Evolutionary conservation across 2,329 filamentous ascomycete species (phyloP).

Genomic region (Talaromyces sp.): DNA sequence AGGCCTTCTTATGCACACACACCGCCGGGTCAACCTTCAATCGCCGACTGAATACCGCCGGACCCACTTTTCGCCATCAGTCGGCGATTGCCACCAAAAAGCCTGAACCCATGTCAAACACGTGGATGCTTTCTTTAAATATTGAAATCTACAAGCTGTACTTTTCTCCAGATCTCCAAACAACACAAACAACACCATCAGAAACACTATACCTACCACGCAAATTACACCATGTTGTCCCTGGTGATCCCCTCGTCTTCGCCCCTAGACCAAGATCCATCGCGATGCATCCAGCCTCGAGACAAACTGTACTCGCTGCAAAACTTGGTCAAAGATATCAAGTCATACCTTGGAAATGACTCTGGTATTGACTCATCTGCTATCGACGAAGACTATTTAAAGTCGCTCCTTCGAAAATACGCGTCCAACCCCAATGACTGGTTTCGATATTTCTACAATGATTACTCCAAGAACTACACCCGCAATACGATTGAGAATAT

Average conservation of each 20-base stretch:
- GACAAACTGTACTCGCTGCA: neutral
- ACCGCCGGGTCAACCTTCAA: neutral
- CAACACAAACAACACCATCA: neutral
- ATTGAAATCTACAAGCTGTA: neutral
- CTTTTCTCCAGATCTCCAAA: neutral
- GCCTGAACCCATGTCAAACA: neutral
- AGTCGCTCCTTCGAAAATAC: slow-evolving; percentile 70
- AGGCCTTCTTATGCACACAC: neutral
- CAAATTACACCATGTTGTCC: neutral
- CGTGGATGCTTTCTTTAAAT: neutral
- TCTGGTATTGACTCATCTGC: slow-evolving; percentile 79
- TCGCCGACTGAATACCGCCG: neutral
- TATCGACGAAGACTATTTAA: slow-evolving; percentile 69
- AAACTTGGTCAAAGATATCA: slow-evolving; percentile 53
- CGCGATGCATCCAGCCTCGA: neutral
- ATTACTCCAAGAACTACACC: slow-evolving; percentile 69
- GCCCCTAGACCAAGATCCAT: neutral
- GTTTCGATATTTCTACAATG: slow-evolving; percentile 69
- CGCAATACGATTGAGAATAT: slow-evolving; percentile 86
- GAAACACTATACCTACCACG: neutral
- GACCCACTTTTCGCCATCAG: neutral
- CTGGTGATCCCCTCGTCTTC: neutral
- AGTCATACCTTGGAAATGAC: slow-evolving; percentile 68
- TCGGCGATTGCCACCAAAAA: neutral
- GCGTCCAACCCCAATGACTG: slow-evolving; percentile 65